Conservation (phyloP, 202 grass and related monocot genomes). For the Digitaria exilis region DNA sequence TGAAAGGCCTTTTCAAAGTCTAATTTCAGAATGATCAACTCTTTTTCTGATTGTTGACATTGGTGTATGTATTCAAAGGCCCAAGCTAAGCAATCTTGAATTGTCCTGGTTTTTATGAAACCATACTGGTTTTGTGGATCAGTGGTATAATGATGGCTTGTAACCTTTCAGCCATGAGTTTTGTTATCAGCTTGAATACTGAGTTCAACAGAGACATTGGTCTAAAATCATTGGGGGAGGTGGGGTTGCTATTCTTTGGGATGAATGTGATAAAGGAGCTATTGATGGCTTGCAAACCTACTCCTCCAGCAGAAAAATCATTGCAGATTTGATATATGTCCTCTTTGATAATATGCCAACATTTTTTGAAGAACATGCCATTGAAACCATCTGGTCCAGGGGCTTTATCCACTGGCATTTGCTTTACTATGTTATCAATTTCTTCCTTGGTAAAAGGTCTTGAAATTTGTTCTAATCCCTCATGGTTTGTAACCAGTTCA, state of each 20-base stretch:
- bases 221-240: neutral
- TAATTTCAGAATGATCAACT: neutral
- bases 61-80: neutral
- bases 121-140: neutral
- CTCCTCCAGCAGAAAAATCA: neutral
- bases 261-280: neutral
- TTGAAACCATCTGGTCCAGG: neutral
- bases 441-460: neutral
- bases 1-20: slow-evolving; percentile 8
- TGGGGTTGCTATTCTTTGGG: neutral
- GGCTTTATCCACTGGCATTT: neutral
- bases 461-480: neutral
- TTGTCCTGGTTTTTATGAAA: neutral
- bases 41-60: neutral
- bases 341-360: neutral
- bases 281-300: neutral
- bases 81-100: neutral
- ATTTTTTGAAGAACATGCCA: neutral
- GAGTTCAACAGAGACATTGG: neutral
- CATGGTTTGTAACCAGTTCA: neutral
- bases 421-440: neutral
- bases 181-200: neutral
- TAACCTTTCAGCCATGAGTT: neutral
- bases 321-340: neutral
- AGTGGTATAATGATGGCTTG: neutral